Percentiles rank a stretch among this genome's conserved stretches.
Evolutionary conservation across 2,329 filamentous ascomycete genomes (phyloP).

Genomic region (Tolypocladium amazonense): DNA sequence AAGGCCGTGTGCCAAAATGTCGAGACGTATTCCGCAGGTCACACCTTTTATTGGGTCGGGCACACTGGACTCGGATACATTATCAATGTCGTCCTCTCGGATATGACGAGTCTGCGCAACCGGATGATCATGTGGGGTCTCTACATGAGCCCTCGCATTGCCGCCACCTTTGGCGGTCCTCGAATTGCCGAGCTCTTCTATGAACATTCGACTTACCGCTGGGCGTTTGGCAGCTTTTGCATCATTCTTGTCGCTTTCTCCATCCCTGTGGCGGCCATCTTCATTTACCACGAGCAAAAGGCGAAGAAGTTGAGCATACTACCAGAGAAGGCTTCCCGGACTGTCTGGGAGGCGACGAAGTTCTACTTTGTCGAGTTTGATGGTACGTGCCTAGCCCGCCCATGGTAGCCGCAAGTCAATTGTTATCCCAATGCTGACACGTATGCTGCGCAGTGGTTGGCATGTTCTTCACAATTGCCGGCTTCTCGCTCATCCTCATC

Average conservation of each 20-base stretch:
- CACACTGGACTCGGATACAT: constrained; percentile 29
- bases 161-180: constrained; percentile 32
- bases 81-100: constrained; percentile 29
- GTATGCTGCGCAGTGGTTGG: constrained; percentile 28
- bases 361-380: constrained; percentile 52
- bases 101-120: constrained; percentile 31
- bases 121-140: constrained; percentile 31
- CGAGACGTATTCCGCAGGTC: constrained; percentile 46
- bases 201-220: constrained; percentile 26
- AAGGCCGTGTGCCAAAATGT: constrained; percentile 51
- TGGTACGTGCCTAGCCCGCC: constrained; percentile 14
- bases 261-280: constrained; percentile 23
- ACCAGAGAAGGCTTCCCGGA: constrained; percentile 33
- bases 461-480: constrained; percentile 38
- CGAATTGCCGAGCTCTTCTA: constrained; percentile 28
- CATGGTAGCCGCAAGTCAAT: no score
- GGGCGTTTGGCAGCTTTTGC: constrained; percentile 50
- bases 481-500: constrained; percentile 40
- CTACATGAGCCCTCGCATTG: constrained; percentile 32
- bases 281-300: constrained; percentile 29
- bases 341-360: constrained; percentile 29
- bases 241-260: constrained; percentile 46
- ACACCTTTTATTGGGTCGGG: constrained; percentile 56
- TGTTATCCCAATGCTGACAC: not conserved
- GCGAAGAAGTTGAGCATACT: constrained; percentile 16